Evolutionary conservation across 345 rosid species (phyloP), one percentile per base, ranked within the genome.

Genomic region (Salix suchowensis): DNA sequence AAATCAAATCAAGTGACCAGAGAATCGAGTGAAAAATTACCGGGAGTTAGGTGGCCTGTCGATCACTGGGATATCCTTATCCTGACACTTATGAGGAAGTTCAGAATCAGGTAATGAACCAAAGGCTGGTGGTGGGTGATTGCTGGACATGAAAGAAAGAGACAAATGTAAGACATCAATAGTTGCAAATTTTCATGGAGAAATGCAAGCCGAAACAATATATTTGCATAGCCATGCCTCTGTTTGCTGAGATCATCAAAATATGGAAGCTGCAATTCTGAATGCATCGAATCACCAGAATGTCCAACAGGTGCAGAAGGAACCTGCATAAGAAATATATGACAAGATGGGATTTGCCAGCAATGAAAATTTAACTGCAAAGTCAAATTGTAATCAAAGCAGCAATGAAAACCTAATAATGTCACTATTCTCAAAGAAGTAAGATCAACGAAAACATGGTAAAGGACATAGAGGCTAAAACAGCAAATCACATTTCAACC

Each of bases 101-200:
- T 79, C 85, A 24, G 74, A 60, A 74, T 85, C 84, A 70, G 86
- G 62, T 50, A 83, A 79, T 55, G 84, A 77, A 74, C 89, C 88
- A 70, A 86, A 88, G 80, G 89, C 86, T 50, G 92, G 85, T 12
- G 85, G 84, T 64, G 90, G 89, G 79, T 86, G 86, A 65, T 71
- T 73, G 70, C 88, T 88, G 87, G 48, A 67, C 24, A 76, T 70
- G 19, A 61, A 61, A 70, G 18, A 67, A 62, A 65, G 69, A 52
- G 73, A 55, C 12, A 79, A 79, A 79, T n/a, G 9, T 40, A 65
- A 75, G 36, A 14, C 18, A 65, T 42, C 55, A 60, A 67, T n/a
- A 74, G 69, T 16, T 7, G 67, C 66, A 36, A 44, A 42, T 9
- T 65, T 24, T 48, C 54, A 55, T 11, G 50, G 48, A 75, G 78